Evolutionary conservation across 208 protist genomes (phyloP), one percentile per base, ranked within the genome.

Genomic region (Trypanosoma cruzi): DNA sequence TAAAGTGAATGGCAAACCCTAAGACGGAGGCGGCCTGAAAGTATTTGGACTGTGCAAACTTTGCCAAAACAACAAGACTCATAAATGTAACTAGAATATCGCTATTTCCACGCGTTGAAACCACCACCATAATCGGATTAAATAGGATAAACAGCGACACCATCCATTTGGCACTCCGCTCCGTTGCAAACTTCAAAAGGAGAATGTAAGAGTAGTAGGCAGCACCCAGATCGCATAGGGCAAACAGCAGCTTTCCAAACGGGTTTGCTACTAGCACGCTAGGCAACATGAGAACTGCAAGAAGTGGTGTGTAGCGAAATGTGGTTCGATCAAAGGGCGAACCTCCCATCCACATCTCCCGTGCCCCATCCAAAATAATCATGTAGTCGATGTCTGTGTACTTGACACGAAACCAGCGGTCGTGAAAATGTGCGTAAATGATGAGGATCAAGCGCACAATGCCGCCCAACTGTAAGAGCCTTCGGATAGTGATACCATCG

Each of bases 351-450:
- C 85, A 69, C 69, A 98, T 87, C 28, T 88, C 79, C 50, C 54
- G n/a, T 10, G 97, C 94, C 7, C 93, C 97, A 66, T 99, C 97
- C 5, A 97, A 92, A 65, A 98, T 94, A 52, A 99, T 98, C 77
- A 85, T 83, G 75, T 99, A 99, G 80, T 99, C 97, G 28, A 98
- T 97, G 75, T 99, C 97, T 8, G 96, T 98, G 71, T 98, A 99
- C 82, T 98, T 97, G 22, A 99, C 88, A 13, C 81, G 70, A 40
- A 94, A 92, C 53, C 76, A 72, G 26, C 62, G 44, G 65, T 98
- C 96, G 36, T 97, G 90, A 55, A 88, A 94, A 5, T 73, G 64
- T 32, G 89, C 81, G 72, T 96, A 98, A 8, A 84, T 24, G 11
- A 97, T 66, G 20, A 98, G 68, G 18, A 75, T 16, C 4, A 96